Evolutionary conservation across 2,329 filamentous ascomycete species (phyloP).

Genomic region (Parascedosporium putredinis): DNA sequence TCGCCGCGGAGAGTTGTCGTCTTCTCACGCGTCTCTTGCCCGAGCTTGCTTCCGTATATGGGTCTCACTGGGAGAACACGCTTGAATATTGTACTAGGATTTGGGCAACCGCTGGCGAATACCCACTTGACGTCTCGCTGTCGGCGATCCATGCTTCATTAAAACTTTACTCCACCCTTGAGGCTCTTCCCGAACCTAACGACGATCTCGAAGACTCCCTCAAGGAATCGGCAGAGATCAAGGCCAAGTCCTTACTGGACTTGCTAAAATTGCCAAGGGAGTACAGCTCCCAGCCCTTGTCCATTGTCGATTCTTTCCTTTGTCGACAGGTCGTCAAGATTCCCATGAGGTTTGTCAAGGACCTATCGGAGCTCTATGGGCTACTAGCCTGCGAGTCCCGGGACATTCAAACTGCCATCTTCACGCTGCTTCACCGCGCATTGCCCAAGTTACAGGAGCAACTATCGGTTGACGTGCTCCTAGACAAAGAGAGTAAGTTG

Average conservation of each 20-base stretch:
- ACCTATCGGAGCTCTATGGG: slow-evolving; percentile 60
- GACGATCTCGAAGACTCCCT: slow-evolving; percentile 77
- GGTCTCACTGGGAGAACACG: slow-evolving; percentile 69
- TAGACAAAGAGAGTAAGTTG: slow-evolving; percentile 52
- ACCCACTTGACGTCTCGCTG: slow-evolving; percentile 36
- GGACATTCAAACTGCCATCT: slow-evolving; percentile 70
- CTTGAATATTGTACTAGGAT: slow-evolving; percentile 47
- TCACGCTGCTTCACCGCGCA: slow-evolving; percentile 67
- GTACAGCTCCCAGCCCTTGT: slow-evolving; percentile 50
- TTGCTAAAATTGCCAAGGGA: slow-evolving; percentile 47
- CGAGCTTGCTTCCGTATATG: slow-evolving; percentile 71
- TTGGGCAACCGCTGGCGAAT: slow-evolving; percentile 40
- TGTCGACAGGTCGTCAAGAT: slow-evolving; percentile 58
- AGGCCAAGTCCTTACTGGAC: slow-evolving; percentile 48
- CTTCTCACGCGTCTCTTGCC: slow-evolving; percentile 55
- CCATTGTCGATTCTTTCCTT: slow-evolving; percentile 66
- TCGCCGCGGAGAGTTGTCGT: slow-evolving; percentile 43
- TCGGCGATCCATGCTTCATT: slow-evolving; percentile 63
- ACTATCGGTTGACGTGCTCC: slow-evolving; percentile 63
- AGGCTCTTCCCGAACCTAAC: slow-evolving; percentile 60
- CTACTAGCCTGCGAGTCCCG: slow-evolving; percentile 66
- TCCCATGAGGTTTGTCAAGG: slow-evolving; percentile 48
- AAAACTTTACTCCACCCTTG: slow-evolving; percentile 55
- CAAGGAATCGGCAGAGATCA: slow-evolving; percentile 43
- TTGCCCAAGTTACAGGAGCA: slow-evolving; percentile 72